Evolutionary conservation across 225 moss, liverwort and hornwort species (phyloP).

Genomic region (Polytrichum commune): DNA sequence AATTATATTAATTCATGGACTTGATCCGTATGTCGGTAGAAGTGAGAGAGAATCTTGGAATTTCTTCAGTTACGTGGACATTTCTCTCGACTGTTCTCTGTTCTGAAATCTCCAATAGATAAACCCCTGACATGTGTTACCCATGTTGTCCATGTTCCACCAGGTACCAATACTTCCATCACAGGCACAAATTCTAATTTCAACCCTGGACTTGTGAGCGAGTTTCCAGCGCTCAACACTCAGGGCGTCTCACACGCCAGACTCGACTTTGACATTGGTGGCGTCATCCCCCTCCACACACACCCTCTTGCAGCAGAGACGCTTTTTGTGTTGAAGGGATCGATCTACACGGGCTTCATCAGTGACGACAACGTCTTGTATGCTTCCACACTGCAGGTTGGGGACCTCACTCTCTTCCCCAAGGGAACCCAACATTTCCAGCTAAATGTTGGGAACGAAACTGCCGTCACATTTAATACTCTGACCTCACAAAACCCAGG

Average conservation of each 20-base stretch:
- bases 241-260: neutral
- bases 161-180: neutral
- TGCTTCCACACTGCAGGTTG: conserved; percentile 4
- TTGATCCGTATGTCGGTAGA: neutral
- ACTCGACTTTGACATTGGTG: neutral
- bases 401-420: conserved; percentile 3
- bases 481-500: conserved; percentile 2
- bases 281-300: conserved; percentile 9
- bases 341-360: conserved; percentile 4
- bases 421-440: conserved; percentile 1
- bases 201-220: neutral
- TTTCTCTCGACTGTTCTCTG: too few relatives aligned
- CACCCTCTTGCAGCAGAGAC: conserved; percentile 5
- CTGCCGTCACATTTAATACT: conserved; percentile 2
- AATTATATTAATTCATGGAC: neutral
- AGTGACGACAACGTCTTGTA: conserved; percentile 1
- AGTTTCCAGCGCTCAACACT: conserved; percentile 1
- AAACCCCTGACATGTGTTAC: neutral
- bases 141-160: neutral
- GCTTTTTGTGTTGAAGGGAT: neutral
- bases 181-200: neutral
- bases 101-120: too few relatives aligned
- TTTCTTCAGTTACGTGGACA: neutral
- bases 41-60: neutral
- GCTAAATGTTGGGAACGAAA: conserved; percentile 8